These are phyloP conservation scores for Pleodorina starrii DNA, from an alignment of 139 green algal species.

Conservation along the genomic window DNA sequence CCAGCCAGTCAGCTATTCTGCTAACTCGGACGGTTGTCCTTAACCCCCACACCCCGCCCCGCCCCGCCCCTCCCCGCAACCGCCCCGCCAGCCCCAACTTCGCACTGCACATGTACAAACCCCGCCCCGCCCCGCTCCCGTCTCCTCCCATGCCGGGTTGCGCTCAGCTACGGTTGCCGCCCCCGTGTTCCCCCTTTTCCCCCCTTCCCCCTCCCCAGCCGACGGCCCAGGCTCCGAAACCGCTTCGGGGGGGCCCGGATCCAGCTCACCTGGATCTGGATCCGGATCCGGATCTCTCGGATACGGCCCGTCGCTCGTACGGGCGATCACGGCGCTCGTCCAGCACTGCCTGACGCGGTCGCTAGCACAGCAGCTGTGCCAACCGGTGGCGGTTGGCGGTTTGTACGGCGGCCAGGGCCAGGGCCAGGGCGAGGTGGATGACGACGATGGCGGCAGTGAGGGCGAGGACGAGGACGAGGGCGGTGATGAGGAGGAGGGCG, in stretches of 20 bases:
- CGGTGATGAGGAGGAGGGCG: background rate
- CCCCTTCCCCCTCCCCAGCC: background rate
- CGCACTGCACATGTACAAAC: too few species aligned
- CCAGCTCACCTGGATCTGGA: background rate
- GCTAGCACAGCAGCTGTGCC: background rate
- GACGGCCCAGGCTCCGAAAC: background rate
- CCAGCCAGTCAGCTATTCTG: too few species aligned
- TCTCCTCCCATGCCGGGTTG: too few species aligned
- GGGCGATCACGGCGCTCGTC: constrained; percentile 1
- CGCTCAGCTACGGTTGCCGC: too few species aligned
- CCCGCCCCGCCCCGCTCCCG: too few species aligned
- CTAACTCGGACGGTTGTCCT: too few species aligned
- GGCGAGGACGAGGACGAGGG: background rate
- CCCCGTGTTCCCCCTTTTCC: background rate
- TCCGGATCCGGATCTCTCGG: constrained; percentile 6
- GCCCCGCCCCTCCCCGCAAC: too few species aligned
- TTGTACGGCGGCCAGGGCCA: constrained; percentile 12
- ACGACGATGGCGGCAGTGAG: background rate
- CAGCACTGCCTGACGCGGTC: constrained; percentile 28
- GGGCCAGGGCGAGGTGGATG: background rate
- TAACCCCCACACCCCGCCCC: too few species aligned
- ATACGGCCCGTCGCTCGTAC: constrained; percentile 14
- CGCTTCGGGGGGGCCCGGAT: background rate
- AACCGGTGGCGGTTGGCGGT: background rate
- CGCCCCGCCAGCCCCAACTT: too few species aligned